Evolutionary conservation across 2,329 filamentous ascomycete genomes (phyloP).

Genomic region (Colletotrichum gloeosporioides): DNA sequence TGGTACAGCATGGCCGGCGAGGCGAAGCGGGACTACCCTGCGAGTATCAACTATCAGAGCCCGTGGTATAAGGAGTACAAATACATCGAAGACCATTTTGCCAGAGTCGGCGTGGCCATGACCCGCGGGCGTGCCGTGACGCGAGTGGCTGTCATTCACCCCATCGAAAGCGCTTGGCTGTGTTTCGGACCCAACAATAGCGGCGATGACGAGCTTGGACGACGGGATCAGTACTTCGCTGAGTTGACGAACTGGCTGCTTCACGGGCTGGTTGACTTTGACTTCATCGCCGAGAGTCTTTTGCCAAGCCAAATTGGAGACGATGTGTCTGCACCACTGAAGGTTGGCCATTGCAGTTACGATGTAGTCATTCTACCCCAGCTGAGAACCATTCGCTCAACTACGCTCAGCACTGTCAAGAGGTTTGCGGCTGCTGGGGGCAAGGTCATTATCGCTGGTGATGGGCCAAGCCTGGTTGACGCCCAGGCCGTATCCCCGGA

Average conservation of each 20-base stretch:
- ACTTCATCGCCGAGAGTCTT: constrained; percentile 36
- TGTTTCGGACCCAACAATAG: constrained; percentile 31
- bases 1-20: constrained; percentile 38
- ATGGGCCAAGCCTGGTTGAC: neutral
- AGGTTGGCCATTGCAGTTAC: constrained; percentile 33
- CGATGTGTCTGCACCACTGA: constrained; percentile 10
- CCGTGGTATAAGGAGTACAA: constrained; percentile 37
- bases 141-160: constrained; percentile 34
- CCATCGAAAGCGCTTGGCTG: constrained; percentile 38
- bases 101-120: constrained; percentile 33
- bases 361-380: constrained; percentile 34
- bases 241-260: constrained; percentile 22
- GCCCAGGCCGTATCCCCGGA: neutral
- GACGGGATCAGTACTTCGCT: constrained; percentile 29
- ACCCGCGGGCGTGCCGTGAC: constrained; percentile 33
- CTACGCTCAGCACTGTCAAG: constrained; percentile 29
- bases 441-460: constrained; percentile 2
- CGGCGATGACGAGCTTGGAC: constrained; percentile 26
- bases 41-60: constrained; percentile 35
- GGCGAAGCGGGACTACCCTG: constrained; percentile 35
- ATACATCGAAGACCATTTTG: constrained; percentile 35
- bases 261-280: constrained; percentile 33
- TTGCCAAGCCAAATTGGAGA: constrained; percentile 26
- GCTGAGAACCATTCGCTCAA: constrained; percentile 33
- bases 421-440: constrained; percentile 24